Conservation (phyloP, 345 rosid species). For the Carallia brachiata region DNA sequence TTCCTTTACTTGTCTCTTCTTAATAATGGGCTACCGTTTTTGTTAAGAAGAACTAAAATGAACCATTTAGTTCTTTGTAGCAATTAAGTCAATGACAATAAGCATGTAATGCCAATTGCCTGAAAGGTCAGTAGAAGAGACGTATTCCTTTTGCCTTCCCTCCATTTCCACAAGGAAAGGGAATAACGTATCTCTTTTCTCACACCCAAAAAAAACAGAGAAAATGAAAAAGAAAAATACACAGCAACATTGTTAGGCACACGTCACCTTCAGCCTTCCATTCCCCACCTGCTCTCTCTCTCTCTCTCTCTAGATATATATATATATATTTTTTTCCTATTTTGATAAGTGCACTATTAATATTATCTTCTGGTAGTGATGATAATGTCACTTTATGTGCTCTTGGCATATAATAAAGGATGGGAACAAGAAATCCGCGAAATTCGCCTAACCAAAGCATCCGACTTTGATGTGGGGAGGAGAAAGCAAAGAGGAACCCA, state of each 20-base stretch:
- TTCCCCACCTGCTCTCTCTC: background rate
- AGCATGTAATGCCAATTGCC: too few species aligned
- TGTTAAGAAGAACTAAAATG: too few species aligned
- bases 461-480: background rate
- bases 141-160: background rate
- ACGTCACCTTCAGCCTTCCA: background rate
- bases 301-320: background rate
- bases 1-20: too few species aligned
- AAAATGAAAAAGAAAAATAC: too few species aligned
- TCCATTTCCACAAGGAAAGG: background rate
- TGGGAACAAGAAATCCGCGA: background rate
- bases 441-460: conserved; percentile 1
- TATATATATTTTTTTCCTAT: background rate
- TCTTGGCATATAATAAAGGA: background rate
- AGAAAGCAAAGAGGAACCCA: background rate
- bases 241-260: background rate
- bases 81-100: too few species aligned
- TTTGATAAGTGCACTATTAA: background rate
- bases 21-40: too few species aligned
- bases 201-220: background rate
- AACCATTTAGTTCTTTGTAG: too few species aligned
- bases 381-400: background rate
- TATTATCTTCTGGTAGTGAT: background rate
- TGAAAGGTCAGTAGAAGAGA: background rate
- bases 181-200: background rate